Percentiles rank a stretch among this genome's conserved stretches.
These are phyloP conservation scores for Candida easanensis DNA, from an alignment of 805 yeast species.

Conservation along the genomic window DNA sequence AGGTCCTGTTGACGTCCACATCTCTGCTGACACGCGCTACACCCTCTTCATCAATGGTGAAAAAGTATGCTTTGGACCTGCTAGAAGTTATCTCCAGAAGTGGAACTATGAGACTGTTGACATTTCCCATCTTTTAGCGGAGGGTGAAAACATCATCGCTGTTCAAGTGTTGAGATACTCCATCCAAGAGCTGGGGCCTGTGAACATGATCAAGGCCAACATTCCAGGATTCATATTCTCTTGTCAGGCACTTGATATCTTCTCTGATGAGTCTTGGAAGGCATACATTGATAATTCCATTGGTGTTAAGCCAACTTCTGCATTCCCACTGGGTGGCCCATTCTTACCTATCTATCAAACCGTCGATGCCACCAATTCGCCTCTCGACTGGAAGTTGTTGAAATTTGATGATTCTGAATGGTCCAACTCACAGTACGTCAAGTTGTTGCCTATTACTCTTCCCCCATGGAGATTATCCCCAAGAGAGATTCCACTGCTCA, in stretches of 20 bases:
- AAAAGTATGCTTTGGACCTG: slow-evolving; percentile 1
- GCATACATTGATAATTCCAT: neutral
- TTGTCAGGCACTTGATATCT: neutral
- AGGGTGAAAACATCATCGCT: neutral
- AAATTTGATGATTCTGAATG: neutral
- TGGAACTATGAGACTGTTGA: slow-evolving; percentile 2
- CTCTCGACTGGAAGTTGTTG: too few species aligned
- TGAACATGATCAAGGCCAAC: slow-evolving; percentile 1
- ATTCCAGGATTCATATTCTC: slow-evolving; percentile 2
- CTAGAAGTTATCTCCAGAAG: slow-evolving; percentile 1
- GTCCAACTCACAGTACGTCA: neutral
- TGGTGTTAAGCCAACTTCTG: neutral
- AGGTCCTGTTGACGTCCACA: neutral
- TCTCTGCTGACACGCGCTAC: slow-evolving; percentile 2
- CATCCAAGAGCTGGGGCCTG: slow-evolving; percentile 1
- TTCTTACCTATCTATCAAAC: neutral
- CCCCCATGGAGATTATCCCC: neutral
- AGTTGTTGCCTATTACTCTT: neutral
- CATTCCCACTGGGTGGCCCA: slow-evolving; percentile 1
- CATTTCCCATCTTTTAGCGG: neutral
- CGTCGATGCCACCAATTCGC: too few species aligned
- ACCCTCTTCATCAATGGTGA: neutral
- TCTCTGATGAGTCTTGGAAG: slow-evolving; percentile 3
- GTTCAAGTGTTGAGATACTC: neutral
- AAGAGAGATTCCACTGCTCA: slow-evolving; percentile 1